Evolutionary conservation across 2,329 filamentous ascomycete species (phyloP), one percentile per base, ranked within the genome.

Genomic region (Botryotinia calthae): DNA sequence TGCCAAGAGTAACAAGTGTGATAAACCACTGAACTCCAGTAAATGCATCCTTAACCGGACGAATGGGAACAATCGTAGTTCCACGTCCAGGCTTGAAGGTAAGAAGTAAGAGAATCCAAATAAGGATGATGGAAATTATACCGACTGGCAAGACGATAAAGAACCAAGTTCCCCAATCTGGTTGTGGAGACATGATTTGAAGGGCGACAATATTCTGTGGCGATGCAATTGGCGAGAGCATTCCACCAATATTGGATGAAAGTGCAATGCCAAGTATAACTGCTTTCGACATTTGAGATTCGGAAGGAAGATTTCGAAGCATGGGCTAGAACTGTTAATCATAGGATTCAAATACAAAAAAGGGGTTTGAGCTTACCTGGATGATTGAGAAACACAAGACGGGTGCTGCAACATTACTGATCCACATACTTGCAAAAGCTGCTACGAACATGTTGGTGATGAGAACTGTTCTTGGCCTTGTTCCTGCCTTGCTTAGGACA

Each of bases 391-490:
- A 98, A 85, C 96, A 99, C 54, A 99, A 87, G 16, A 99, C 96
- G 0, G 96, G 96, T 1, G 97, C 95, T 1, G 96, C 96, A 42
- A 99, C 97, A 78, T 99, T 99, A 83, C 94, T 97, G 80, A 99
- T 98, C 86, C 97, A 94, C 96, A 99, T 99, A 78, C 94, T 98
- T 14, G 97, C 92, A 81, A 99, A 97, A 80, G 96, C 97, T 72
- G 95, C 95, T 59, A 99, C 96, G 78, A 98, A 95, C 96, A 99
- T 99, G 84, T 95, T 98, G 71, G 95, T 96, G n/a, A 99, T 83
- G 7, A 99, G 86, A 5, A 99, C 96, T 3, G 93, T 95, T 72
- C 91, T 87, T 16, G 96, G 96, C 78, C 91, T 92, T 5, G 96
- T 98, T 10, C 96, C 96, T 14, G 96, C 96, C 84, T 97, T 98